phyloP scores from a whole-genome alignment of 78 protist genomes.

The Emiliania huxleyi region DNA sequence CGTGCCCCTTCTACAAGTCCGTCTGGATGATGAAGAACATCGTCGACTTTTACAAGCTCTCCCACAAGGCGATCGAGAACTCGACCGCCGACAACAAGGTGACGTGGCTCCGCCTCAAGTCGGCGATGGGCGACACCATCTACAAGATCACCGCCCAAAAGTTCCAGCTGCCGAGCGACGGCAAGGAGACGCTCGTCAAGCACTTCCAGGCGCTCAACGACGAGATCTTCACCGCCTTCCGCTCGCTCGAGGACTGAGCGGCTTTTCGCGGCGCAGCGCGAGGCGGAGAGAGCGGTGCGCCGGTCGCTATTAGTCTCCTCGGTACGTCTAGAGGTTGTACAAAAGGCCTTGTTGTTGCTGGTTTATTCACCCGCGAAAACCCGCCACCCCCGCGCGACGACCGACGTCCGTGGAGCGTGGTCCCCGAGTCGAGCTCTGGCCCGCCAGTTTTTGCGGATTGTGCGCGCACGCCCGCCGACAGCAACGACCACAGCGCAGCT shows the following conservation, averaged over 20 bases:
- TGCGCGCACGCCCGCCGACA: no score
- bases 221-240: constrained; percentile 57
- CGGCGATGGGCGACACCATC: constrained; percentile 52
- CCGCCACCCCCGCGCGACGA: no score
- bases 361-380: no score
- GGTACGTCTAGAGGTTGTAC: no score
- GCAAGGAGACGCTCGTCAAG: constrained; percentile 50
- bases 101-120: constrained; percentile 65
- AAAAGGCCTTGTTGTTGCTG: no score
- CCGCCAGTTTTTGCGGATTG: no score
- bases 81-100: constrained; percentile 74
- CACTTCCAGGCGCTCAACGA: constrained; percentile 36
- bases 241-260: constrained; percentile 19
- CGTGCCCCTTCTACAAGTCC: constrained; percentile 99
- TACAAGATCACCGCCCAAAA: constrained; percentile 64
- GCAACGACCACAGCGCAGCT: no score
- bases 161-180: constrained; percentile 72
- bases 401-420: no score
- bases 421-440: no score
- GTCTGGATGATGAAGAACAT: constrained; percentile 93
- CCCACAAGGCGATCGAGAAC: constrained; percentile 70
- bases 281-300: no score
- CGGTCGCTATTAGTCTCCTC: no score
- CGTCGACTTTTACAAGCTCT: constrained; percentile 78
- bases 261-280: neutral